Conservation (phyloP, 148 eudicot species). For the Chenopodium formosanum region DNA sequence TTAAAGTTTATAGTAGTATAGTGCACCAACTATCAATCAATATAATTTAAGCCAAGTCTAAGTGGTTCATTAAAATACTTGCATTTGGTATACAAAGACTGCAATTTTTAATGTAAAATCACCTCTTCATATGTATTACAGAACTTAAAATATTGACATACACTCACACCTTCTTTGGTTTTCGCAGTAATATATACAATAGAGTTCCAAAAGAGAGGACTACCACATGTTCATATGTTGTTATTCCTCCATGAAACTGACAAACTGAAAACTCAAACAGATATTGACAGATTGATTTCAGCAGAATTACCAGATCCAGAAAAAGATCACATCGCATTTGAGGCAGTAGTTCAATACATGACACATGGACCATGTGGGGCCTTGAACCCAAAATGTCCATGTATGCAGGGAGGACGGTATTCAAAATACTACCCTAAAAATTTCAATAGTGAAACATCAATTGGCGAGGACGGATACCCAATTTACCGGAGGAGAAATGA, state of each 20-base stretch:
- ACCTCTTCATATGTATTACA: too few species aligned
- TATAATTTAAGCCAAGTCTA: too few species aligned
- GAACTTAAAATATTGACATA: too few species aligned
- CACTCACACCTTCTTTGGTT: not conserved
- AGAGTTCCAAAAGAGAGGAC: not conserved
- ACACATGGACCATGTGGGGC: not conserved
- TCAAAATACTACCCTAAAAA: not conserved
- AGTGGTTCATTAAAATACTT: too few species aligned
- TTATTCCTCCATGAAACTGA: not conserved
- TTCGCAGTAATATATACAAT: not conserved
- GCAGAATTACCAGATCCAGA: not conserved
- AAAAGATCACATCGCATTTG: not conserved
- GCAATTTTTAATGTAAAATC: too few species aligned
- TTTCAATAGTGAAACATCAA: not conserved
- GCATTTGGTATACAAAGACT: too few species aligned
- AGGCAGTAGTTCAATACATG: not conserved
- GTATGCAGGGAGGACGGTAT: not conserved
- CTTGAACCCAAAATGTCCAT: not conserved
- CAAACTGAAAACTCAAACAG: not conserved
- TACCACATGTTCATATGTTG: not conserved
- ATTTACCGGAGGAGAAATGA: constrained; percentile 6
- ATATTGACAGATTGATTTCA: not conserved
- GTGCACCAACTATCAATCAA: too few species aligned
- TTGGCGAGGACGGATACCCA: not conserved
- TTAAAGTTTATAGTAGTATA: too few species aligned